Conservation (phyloP, 2,329 filamentous ascomycete species). For the Sordariomycetes sp. region DNA sequence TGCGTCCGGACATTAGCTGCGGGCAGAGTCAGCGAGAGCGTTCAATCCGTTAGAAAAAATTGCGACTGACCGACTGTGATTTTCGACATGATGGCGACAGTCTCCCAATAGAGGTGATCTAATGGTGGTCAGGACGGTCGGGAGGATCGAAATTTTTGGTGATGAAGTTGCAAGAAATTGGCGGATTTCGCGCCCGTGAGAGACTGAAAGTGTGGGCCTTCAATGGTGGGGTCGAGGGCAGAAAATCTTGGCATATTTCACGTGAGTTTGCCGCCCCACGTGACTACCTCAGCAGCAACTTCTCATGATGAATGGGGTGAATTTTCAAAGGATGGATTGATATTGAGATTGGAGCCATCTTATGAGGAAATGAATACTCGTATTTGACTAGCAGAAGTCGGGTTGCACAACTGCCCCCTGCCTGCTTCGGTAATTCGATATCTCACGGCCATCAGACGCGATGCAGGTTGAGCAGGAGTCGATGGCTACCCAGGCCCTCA, state of each 20-base stretch:
- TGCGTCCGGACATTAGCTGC: slow-evolving; percentile 87
- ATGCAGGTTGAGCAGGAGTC: too few relatives aligned
- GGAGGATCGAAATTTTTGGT: slow-evolving; percentile 12
- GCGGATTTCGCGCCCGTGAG: slow-evolving; percentile 8
- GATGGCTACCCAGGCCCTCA: too few relatives aligned
- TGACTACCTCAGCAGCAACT: slow-evolving; percentile 9
- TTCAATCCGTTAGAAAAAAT: neutral
- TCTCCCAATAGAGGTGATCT: slow-evolving; percentile 76
- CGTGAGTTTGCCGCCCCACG: slow-evolving; percentile 17
- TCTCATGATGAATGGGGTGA: slow-evolving; percentile 2
- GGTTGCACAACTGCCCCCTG: too few relatives aligned
- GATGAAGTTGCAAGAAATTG: slow-evolving; percentile 6
- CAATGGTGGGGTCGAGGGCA: slow-evolving; percentile 16
- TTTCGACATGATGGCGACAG: slow-evolving; percentile 75
- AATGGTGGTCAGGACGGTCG: slow-evolving; percentile 53
- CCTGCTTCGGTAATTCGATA: too few relatives aligned
- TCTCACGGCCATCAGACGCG: too few relatives aligned
- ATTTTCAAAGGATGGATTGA: too few relatives aligned
- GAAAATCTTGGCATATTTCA: slow-evolving; percentile 26
- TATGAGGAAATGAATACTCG: too few relatives aligned
- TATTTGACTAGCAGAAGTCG: too few relatives aligned
- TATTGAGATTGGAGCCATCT: too few relatives aligned
- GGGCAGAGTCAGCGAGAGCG: slow-evolving; percentile 23
- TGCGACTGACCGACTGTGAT: slow-evolving; percentile 59
- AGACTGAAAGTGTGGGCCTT: slow-evolving; percentile 14